Evolutionary conservation across 2,329 filamentous ascomycete genomes (phyloP).

Genomic region (Anthostomella pinea): DNA sequence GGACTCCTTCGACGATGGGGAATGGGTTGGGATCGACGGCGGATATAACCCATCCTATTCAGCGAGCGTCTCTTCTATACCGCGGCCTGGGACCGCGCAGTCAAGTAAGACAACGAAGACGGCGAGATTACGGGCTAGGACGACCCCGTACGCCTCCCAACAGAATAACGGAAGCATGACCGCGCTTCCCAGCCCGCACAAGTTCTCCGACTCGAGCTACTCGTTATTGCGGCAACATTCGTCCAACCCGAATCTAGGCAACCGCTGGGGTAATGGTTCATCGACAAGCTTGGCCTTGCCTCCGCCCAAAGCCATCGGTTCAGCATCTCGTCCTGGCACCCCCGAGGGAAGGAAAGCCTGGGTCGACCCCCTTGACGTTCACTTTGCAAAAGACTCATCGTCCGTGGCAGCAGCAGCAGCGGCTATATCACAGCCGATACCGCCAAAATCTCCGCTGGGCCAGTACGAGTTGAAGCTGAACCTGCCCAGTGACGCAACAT

Average conservation of each 20-base stretch:
- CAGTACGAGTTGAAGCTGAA: constrained; percentile 38
- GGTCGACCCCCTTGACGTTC: constrained; percentile 48
- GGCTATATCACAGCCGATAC: constrained; percentile 16
- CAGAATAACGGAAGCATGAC: constrained; percentile 44
- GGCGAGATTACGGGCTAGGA: constrained; percentile 19
- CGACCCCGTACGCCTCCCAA: constrained; percentile 35
- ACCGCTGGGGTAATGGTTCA: constrained; percentile 35
- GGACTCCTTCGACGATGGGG: constrained; percentile 2
- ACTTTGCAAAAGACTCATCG: constrained; percentile 35
- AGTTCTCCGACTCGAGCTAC: constrained; percentile 16
- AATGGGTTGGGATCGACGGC: constrained; percentile 13
- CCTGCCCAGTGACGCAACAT: constrained; percentile 24
- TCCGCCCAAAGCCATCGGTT: constrained; percentile 31
- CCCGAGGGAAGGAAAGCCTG: constrained; percentile 38
- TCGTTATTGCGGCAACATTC: constrained; percentile 26
- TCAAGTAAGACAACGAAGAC: constrained; percentile 29
- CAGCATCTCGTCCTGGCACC: constrained; percentile 31
- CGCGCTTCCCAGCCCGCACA: constrained; percentile 35
- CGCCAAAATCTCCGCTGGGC: constrained; percentile 39
- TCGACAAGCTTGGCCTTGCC: constrained; percentile 32
- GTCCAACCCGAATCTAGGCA: constrained; percentile 31
- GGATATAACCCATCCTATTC: constrained; percentile 9
- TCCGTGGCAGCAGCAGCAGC: constrained; percentile 19
- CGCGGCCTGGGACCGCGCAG: constrained; percentile 41
- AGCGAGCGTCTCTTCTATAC: constrained; percentile 16